phyloP scores from a whole-genome alignment of 495 filamentous ascomycete genomes.

The Cercophora samala region DNA sequence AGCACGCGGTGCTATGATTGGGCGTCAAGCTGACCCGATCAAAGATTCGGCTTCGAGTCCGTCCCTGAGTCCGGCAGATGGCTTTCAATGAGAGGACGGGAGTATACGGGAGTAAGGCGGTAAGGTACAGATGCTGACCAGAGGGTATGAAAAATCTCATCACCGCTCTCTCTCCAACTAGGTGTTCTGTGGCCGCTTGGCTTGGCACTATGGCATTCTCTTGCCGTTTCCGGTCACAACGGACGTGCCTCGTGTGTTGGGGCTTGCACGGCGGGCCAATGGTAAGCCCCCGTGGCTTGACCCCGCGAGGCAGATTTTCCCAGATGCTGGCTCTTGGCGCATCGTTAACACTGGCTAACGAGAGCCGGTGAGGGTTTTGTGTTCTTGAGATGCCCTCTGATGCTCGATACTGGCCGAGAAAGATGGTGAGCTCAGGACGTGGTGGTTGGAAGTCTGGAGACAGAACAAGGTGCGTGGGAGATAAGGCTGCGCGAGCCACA shows the following conservation, averaged over 20 bases:
- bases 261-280: constrained; percentile 8
- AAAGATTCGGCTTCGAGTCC: background rate
- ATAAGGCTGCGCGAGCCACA: background rate
- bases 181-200: background rate
- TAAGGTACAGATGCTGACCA: too few relatives aligned
- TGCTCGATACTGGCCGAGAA: background rate
- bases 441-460: background rate
- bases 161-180: background rate
- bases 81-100: background rate
- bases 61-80: background rate
- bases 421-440: background rate
- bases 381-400: background rate
- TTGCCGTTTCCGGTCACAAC: constrained; percentile 4
- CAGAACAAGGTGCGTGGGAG: background rate
- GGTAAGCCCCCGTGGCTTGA: constrained; percentile 1
- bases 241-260: background rate
- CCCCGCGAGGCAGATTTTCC: constrained; percentile 8
- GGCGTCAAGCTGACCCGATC: background rate
- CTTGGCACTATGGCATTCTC: background rate
- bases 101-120: too few relatives aligned
- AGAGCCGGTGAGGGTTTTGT: background rate
- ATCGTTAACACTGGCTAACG: background rate
- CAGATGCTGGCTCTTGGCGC: background rate
- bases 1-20: background rate
- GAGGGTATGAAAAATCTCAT: background rate